Evolutionary conservation across 768 basidiomycete species (phyloP).

Genomic region (Agrocybe praecox): DNA sequence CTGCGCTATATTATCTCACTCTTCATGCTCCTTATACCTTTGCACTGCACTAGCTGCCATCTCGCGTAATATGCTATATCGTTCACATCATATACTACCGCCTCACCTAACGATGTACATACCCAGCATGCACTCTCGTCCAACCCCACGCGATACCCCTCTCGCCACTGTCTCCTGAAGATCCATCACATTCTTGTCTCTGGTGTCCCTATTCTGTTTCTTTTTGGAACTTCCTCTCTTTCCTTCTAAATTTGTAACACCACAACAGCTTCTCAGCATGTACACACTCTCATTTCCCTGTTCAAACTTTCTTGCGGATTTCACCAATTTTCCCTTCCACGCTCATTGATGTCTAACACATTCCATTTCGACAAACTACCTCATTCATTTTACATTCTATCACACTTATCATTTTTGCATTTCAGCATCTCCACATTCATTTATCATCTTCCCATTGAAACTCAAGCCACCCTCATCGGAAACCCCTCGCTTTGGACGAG

Average conservation of each 20-base stretch:
- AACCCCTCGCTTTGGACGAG: slow-evolving; percentile 41
- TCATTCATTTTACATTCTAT: not conserved
- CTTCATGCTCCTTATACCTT: not conserved
- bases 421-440: slow-evolving; percentile 3
- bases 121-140: not conserved
- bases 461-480: slow-evolving; percentile 15
- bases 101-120: not conserved
- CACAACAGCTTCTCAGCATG: not conserved
- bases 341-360: not conserved
- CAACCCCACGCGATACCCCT: not conserved
- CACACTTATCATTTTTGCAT: slow-evolving; percentile 1
- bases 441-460: slow-evolving; percentile 2
- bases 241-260: not conserved
- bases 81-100: not conserved
- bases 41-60: not conserved
- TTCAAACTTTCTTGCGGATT: not conserved
- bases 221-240: not conserved
- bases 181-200: not conserved
- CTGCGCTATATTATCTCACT: not conserved
- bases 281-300: not conserved
- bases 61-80: not conserved
- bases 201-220: not conserved
- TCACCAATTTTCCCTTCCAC: not conserved
- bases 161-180: not conserved
- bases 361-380: not conserved